Evolutionary conservation across 2,329 filamentous ascomycete genomes (phyloP).

Genomic region (Allantophomopsis lycopodina): DNA sequence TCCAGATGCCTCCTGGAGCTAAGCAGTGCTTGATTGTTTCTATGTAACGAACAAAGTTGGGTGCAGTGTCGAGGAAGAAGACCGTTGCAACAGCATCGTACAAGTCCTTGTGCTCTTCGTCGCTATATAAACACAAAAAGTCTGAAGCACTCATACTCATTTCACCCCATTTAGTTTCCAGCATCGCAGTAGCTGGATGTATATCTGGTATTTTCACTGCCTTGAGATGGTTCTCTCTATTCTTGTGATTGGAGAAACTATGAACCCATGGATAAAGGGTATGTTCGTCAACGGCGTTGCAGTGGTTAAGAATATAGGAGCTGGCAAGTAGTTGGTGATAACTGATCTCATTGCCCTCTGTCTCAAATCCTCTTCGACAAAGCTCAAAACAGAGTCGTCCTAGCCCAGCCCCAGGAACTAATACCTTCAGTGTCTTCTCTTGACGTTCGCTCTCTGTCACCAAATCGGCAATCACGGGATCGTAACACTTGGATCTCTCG

Average conservation of each 20-base stretch:
- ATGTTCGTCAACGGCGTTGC: conserved; percentile 44
- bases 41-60: conserved; percentile 82
- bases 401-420: conserved; percentile 83
- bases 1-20: conserved; percentile 62
- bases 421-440: conserved; percentile 39
- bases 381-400: conserved; percentile 85
- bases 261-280: conserved; percentile 76
- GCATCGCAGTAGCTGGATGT: conserved; percentile 47
- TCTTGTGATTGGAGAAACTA: conserved; percentile 74
- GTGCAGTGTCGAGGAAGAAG: conserved; percentile 96
- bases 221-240: conserved; percentile 60
- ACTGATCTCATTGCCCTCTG: conserved; percentile 90
- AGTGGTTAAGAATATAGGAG: conserved; percentile 60
- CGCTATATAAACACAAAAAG: conserved; percentile 74
- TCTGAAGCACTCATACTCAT: conserved; percentile 94
- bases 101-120: conserved; percentile 39
- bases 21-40: conserved; percentile 72
- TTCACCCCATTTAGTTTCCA: conserved; percentile 29
- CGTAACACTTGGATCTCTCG: conserved; percentile 69
- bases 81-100: conserved; percentile 82
- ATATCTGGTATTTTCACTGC: conserved; percentile 69
- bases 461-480: conserved; percentile 56
- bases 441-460: conserved; percentile 25
- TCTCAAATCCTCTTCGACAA: conserved; percentile 54
- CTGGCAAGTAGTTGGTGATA: conserved; percentile 93